Base-by-base conservation (phyloP, 768 basidiomycete genomes). In the Holtermanniella nyarrowii region DNA sequence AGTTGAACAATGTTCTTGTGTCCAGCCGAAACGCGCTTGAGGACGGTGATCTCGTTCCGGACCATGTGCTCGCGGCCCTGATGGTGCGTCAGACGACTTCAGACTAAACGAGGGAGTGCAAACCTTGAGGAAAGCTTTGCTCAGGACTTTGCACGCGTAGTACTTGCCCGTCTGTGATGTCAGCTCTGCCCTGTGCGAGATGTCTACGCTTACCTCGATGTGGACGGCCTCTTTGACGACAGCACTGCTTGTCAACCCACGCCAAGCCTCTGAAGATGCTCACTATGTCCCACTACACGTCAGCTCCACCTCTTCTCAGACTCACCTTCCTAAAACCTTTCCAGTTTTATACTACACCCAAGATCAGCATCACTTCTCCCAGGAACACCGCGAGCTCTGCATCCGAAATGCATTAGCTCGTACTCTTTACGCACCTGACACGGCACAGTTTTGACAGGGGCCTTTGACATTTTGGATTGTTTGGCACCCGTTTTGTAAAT, bases 91-190 rank as follows among this genome's bases (percentile, higher is more conserved):
- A 40, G n/a, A 18, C 5, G 37, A 31, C 16, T 18, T 20, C 1
- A 40, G 22, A 41, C 11, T 10, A 20, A 22, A 37, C 31, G 31
- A 7, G 10, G 31, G 10, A 37, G 31, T 37, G 27, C 61, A 26
- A 12, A 63, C 63, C 24, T 57, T 26, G 26, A 68, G 44, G 59
- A 68, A 68, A 55, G 91, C 89, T 79, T 97, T 97, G 82, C 93
- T 96, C 75, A 96, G 90, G 65, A 97, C 95, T 74, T 99, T 99
- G 80, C 91, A 96, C 20, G 93, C 95, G 77, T 85, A 97, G 75
- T 91, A 93, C 72, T 95, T 80, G 20, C 82, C 82, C 1, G 89
- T 88, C 75, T 85, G 43, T 4, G 44, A 3, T 20, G 41, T 53
- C 48, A 54, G 55, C 55, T 42, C 23, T 4, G 40, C 4, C 10